phyloP scores from a whole-genome alignment of 225 moss, liverwort and hornwort species.

The Bryum argenteum region DNA sequence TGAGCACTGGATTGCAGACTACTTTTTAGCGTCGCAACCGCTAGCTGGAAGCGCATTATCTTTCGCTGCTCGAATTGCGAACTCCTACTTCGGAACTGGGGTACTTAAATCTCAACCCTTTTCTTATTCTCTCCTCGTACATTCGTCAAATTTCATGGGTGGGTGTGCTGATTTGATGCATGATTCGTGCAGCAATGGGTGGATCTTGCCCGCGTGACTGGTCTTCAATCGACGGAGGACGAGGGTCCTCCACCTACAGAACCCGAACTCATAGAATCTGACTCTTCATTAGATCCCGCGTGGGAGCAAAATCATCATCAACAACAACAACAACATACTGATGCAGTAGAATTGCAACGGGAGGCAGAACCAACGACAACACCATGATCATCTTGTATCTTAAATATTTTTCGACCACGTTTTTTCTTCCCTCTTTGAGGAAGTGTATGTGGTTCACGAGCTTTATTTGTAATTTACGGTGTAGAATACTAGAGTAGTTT shows the following conservation, averaged over 20 bases:
- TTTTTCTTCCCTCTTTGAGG: slow-evolving; percentile 26
- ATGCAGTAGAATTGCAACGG: slow-evolving; percentile 7
- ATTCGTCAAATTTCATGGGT: neutral
- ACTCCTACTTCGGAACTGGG: slow-evolving; percentile 82
- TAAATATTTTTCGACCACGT: neutral
- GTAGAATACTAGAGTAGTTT: too few relatives aligned
- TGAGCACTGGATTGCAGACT: slow-evolving; percentile 93
- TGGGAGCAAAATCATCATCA: slow-evolving; percentile 22
- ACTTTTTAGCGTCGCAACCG: slow-evolving; percentile 83
- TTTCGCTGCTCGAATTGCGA: slow-evolving; percentile 68
- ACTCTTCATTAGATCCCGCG: slow-evolving; percentile 22
- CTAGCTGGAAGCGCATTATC: slow-evolving; percentile 72
- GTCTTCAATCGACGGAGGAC: slow-evolving; percentile 63
- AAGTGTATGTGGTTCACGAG: slow-evolving; percentile 24
- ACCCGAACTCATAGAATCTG: slow-evolving; percentile 27
- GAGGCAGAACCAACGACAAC: slow-evolving; percentile 30
- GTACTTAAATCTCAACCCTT: slow-evolving; percentile 36
- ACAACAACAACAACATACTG: neutral
- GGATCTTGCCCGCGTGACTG: slow-evolving; percentile 76
- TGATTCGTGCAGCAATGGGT: slow-evolving; percentile 81
- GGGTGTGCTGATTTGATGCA: neutral
- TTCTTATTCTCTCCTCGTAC: too few relatives aligned
- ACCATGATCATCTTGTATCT: slow-evolving; percentile 6
- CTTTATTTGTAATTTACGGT: slow-evolving; percentile 22
- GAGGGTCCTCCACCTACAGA: slow-evolving; percentile 28